These are phyloP conservation scores for Boletus sp. DNA, from an alignment of 768 basidiomycete genomes.

Conservation along the genomic window DNA sequence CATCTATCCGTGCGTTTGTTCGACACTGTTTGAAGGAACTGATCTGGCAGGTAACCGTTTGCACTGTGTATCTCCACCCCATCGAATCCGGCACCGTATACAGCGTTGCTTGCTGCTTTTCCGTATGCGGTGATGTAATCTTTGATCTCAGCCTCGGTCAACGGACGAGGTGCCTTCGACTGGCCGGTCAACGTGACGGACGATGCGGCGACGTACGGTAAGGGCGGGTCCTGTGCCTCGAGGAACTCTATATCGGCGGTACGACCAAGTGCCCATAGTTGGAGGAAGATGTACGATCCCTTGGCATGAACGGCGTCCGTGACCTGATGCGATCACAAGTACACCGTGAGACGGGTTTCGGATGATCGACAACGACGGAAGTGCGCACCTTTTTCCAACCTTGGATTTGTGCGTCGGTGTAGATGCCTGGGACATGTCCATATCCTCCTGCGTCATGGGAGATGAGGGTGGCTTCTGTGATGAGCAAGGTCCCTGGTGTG, in stretches of 20 bases:
- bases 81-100: constrained; percentile 13
- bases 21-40: constrained; percentile 54
- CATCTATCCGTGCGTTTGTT: constrained; percentile 63
- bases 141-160: constrained; percentile 31
- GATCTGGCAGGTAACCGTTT: constrained; percentile 50
- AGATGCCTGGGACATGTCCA: no score
- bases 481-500: no score
- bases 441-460: no score
- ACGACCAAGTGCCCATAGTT: constrained; percentile 58
- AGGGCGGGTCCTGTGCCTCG: constrained; percentile 24
- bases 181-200: constrained; percentile 19
- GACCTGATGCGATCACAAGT: no score
- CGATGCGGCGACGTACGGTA: constrained; percentile 3
- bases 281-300: constrained; percentile 43
- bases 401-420: no score
- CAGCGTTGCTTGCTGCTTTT: constrained; percentile 23
- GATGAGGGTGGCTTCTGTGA: no score
- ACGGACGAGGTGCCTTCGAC: constrained; percentile 13
- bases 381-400: no score
- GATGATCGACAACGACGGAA: no score
- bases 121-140: constrained; percentile 20
- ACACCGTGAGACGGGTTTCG: no score
- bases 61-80: constrained; percentile 42
- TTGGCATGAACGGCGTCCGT: constrained; percentile 37
- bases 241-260: constrained; percentile 35